phyloP scores from a whole-genome alignment of 2,329 filamentous ascomycete genomes.

The Purpureocillium takamizusanense region DNA sequence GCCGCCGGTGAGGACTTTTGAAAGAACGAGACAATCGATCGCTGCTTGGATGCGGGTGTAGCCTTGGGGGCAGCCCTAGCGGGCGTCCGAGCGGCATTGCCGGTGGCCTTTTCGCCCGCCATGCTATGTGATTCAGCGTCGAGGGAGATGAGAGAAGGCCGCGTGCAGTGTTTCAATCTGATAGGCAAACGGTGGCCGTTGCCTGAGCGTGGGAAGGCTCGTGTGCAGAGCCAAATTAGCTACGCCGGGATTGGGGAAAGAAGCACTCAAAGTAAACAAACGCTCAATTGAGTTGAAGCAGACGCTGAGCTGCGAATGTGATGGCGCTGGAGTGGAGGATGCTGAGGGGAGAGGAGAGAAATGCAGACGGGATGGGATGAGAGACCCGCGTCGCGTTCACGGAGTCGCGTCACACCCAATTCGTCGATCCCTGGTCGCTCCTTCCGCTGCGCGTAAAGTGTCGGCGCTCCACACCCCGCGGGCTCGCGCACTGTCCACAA shows the following conservation, averaged over 20 bases:
- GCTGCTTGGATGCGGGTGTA: conserved; percentile 24
- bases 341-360: neutral
- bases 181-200: no score
- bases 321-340: neutral
- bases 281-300: no score
- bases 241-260: no score
- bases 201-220: no score
- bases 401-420: neutral
- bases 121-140: conserved; percentile 11
- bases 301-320: no score
- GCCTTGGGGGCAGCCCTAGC: conserved; percentile 20
- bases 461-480: neutral
- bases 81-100: conserved; percentile 20
- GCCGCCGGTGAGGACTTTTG: conserved; percentile 28
- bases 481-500: neutral
- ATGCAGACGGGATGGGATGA: neutral
- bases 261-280: no score
- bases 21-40: conserved; percentile 35
- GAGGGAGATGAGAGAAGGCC: neutral
- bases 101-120: conserved; percentile 17
- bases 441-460: conserved; percentile 1
- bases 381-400: conserved; percentile 1
- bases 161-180: no score
- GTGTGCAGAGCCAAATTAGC: no score
- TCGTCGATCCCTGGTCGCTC: neutral